phyloP scores from a whole-genome alignment of 2,329 filamentous ascomycete species.

The Tolypocladium tundrense region DNA sequence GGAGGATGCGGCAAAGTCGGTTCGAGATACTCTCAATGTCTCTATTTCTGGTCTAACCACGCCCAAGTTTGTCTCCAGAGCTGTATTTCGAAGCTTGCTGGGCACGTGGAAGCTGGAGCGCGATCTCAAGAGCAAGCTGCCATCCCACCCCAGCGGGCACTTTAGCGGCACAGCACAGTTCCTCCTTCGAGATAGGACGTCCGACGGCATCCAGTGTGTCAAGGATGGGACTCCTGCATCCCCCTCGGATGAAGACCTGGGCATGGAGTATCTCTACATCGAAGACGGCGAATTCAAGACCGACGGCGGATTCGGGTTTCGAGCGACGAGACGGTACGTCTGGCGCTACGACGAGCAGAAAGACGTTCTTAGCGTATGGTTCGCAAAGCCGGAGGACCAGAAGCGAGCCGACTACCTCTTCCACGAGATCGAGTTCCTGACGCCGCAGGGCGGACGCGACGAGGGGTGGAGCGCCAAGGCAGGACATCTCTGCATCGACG shows the following conservation, averaged over 20 bases:
- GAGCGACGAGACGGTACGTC: slow-evolving; percentile 56
- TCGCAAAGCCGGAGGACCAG: slow-evolving; percentile 53
- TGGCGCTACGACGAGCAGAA: slow-evolving; percentile 56
- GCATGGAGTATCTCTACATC: slow-evolving; percentile 56
- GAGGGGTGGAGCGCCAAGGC: slow-evolving; percentile 54
- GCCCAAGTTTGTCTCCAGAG: slow-evolving; percentile 48
- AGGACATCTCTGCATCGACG: slow-evolving; percentile 59
- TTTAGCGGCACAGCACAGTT: slow-evolving; percentile 58
- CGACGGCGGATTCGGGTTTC: slow-evolving; percentile 44
- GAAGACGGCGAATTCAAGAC: slow-evolving; percentile 57
- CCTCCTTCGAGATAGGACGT: slow-evolving; percentile 48
- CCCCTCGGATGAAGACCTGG: slow-evolving; percentile 19
- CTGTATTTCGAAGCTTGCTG: slow-evolving; percentile 60
- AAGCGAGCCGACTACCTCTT: slow-evolving; percentile 62
- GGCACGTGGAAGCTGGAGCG: slow-evolving; percentile 58
- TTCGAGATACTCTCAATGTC: slow-evolving; percentile 33
- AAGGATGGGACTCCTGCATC: slow-evolving; percentile 3
- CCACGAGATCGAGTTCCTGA: slow-evolving; percentile 57
- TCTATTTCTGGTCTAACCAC: slow-evolving; percentile 30
- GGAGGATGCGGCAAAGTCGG: slow-evolving; percentile 29
- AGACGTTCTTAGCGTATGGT: slow-evolving; percentile 63
- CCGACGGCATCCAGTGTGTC: slow-evolving; percentile 33
- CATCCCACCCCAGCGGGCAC: slow-evolving; percentile 51
- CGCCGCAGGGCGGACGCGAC: slow-evolving; percentile 19
- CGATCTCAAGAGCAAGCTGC: slow-evolving; percentile 40